Evolutionary conservation across 2,329 filamentous ascomycete species (phyloP), one percentile per base, ranked within the genome.

Genomic region (Talaromyces sp.): DNA sequence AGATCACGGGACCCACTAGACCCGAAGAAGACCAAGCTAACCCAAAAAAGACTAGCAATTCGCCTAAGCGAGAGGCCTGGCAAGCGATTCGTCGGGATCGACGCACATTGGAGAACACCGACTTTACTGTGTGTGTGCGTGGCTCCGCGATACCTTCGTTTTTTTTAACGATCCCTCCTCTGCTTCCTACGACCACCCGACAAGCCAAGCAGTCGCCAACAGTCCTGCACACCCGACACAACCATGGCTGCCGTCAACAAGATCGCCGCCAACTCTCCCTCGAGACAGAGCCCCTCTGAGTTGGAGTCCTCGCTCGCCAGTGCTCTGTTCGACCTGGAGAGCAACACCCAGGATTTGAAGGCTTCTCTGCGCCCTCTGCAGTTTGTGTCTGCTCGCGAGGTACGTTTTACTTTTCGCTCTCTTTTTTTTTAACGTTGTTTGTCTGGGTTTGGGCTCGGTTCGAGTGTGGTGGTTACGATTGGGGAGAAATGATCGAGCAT

Each of bases 261-360:
- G 91, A 98, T 98, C 82, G 92, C 93, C 79, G 81, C 88, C 80
- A 97, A 95, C 89, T 96, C 91, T 89, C 89, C 93, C 73, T 97
- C 93, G 83, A 88, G 91, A 86, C 86, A 90, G 81, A 96, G 89
- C 83, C 95, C 95, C 73, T 96, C 91, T 71, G 95, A 99, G 89
- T 89, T 98, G 74, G 95, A 99, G 91, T 88, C 86, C 81, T 91
- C 84, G 86, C 96, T 99, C 80, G 95, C 95, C 80, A 90, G 89
- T 82, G 95, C 95, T 83, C 91, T 99, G 70, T 96, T 89, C 86
- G 95, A 99, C 78, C 91, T 99, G 82, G 95, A 99, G 91, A 93
- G 88, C 85, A 97, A 97, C 89, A 96, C 95, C 78, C 85, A 92
- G 80, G 95, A 99, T 83, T 90, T 99, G 83, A 96, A 93, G 90